Conservation (phyloP, 23 red algal genomes). For the Gracilaria caudata region DNA sequence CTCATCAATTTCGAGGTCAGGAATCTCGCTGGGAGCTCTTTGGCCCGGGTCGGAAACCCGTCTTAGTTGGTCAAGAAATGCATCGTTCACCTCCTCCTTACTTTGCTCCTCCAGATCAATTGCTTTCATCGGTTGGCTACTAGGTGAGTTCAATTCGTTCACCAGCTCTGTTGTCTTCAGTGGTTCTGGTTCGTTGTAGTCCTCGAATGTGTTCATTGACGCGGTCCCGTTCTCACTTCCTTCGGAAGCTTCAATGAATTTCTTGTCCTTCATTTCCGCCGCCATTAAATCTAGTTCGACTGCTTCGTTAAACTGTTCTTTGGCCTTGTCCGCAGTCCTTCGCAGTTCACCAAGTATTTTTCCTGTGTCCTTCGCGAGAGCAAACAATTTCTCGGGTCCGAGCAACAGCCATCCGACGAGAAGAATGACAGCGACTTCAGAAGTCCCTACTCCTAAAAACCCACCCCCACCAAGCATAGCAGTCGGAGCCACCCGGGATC, state of each 20-base stretch:
- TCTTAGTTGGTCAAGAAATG: constrained; percentile 56
- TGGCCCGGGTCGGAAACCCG: constrained; percentile 57
- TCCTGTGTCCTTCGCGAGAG: constrained; percentile 75
- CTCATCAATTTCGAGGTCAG: constrained; percentile 37
- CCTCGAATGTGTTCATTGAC: background rate
- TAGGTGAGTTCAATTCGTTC: background rate
- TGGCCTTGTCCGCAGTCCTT: constrained; percentile 72
- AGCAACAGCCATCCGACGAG: constrained; percentile 91
- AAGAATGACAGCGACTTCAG: constrained; percentile 80
- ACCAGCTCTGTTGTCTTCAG: constrained; percentile 2
- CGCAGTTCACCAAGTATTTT: constrained; percentile 79
- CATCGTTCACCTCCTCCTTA: background rate
- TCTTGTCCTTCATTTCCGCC: constrained; percentile 15
- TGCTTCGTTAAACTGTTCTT: constrained; percentile 62
- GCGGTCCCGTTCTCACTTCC: background rate
- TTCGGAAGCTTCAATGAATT: background rate
- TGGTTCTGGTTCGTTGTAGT: background rate
- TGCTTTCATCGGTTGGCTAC: background rate
- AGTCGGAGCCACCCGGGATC: background rate
- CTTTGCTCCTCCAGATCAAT: background rate
- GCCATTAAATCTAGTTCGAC: constrained; percentile 66
- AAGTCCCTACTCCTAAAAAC: constrained; percentile 83
- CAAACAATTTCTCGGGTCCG: constrained; percentile 75
- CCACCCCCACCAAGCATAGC: constrained; percentile 67
- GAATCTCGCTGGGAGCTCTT: constrained; percentile 36